Conservation (phyloP, 306 rosid species). For the Dalbergia cochinchinensis region DNA sequence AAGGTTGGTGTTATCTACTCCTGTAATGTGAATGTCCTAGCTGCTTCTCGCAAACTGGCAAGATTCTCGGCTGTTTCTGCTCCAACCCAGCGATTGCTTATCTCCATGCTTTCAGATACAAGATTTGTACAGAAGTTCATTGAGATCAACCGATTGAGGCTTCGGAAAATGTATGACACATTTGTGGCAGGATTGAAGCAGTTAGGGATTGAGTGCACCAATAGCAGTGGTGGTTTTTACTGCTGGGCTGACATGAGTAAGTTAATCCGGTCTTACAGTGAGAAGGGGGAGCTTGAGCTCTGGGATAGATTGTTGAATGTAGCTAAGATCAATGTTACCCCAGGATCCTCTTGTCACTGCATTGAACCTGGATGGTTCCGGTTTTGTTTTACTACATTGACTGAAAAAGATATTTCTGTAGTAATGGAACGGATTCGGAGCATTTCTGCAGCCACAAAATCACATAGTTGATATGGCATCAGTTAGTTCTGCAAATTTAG, state of each 20-base stretch:
- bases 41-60: slow-evolving; percentile 73
- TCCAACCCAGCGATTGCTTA: slow-evolving; percentile 76
- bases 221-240: slow-evolving; percentile 82
- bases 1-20: slow-evolving; percentile 80
- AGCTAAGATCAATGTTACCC: slow-evolving; percentile 80
- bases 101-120: slow-evolving; percentile 82
- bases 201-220: slow-evolving; percentile 71
- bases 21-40: slow-evolving; percentile 76
- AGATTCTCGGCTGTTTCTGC: slow-evolving; percentile 77
- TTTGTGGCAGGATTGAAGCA: slow-evolving; percentile 80
- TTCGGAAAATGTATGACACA: slow-evolving; percentile 52
- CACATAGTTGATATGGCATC: slow-evolving; percentile 55
- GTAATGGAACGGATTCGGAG: slow-evolving; percentile 78
- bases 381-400: slow-evolving; percentile 72
- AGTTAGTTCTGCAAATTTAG: slow-evolving; percentile 30
- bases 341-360: slow-evolving; percentile 88
- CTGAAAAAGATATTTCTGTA: slow-evolving; percentile 75
- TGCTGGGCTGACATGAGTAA: slow-evolving; percentile 95
- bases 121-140: slow-evolving; percentile 64
- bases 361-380: slow-evolving; percentile 95
- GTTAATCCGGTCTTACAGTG: slow-evolving; percentile 71
- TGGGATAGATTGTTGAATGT: slow-evolving; percentile 87
- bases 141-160: slow-evolving; percentile 60
- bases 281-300: slow-evolving; percentile 94
- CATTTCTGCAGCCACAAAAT: slow-evolving; percentile 61